These are phyloP conservation scores for Cystobasidiaceae sp. DNA, from an alignment of 1,284 basidiomycete genomes.

Conservation along the genomic window DNA sequence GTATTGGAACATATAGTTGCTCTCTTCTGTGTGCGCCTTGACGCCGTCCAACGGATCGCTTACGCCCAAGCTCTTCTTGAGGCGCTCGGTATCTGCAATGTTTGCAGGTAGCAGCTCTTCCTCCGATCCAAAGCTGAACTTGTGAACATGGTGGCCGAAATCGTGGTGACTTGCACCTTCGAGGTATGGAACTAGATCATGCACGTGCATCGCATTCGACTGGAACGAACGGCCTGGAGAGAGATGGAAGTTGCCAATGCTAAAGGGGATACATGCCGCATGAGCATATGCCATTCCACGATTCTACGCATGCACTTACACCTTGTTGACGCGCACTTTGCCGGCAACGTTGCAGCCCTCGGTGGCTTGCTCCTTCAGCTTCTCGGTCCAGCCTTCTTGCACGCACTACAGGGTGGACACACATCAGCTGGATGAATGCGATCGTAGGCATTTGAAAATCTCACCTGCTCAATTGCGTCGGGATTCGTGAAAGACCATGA, in stretches of 20 bases:
- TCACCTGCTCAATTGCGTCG: constrained; percentile 83
- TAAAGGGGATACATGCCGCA: constrained; percentile 53
- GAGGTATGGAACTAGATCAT: constrained; percentile 94
- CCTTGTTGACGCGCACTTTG: constrained; percentile 91
- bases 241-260: constrained; percentile 49
- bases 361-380: constrained; percentile 80
- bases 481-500: constrained; percentile 95
- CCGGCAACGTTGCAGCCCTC: constrained; percentile 95
- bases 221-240: constrained; percentile 88
- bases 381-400: constrained; percentile 90
- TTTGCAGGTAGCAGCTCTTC: constrained; percentile 45
- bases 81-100: constrained; percentile 39
- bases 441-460: constrained; percentile 37
- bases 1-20: constrained; percentile 58
- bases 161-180: constrained; percentile 81
- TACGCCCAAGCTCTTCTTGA: constrained; percentile 73
- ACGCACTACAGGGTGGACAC: constrained; percentile 61
- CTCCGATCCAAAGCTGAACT: constrained; percentile 48
- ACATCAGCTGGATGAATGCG: not conserved
- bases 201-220: constrained; percentile 69
- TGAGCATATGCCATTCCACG: constrained; percentile 60
- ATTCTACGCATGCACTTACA: constrained; percentile 52
- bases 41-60: constrained; percentile 75
- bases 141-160: constrained; percentile 68
- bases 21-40: constrained; percentile 55